These are phyloP conservation scores for Quercus engelmannii DNA, from an alignment of 306 rosid species.

Conservation along the genomic window DNA sequence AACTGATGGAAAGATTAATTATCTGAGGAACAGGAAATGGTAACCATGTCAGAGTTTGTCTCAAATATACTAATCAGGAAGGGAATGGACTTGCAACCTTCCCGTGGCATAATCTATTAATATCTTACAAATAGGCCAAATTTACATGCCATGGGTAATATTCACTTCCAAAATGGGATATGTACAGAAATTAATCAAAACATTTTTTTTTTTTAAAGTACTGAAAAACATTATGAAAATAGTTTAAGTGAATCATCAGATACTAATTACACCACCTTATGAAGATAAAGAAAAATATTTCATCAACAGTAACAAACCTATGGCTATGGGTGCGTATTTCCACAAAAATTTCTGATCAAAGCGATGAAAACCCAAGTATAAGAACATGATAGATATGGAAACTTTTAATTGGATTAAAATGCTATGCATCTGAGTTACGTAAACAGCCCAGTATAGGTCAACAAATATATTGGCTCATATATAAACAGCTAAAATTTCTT, in stretches of 20 bases:
- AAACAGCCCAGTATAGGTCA: not conserved
- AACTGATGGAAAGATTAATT: not conserved
- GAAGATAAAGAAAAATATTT: not conserved
- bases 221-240: not conserved
- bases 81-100: not conserved
- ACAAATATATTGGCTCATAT: not conserved
- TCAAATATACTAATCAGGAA: not conserved
- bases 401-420: not conserved
- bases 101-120: not conserved
- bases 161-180: not conserved
- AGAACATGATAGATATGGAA: not conserved
- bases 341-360: not conserved
- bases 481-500: not conserved
- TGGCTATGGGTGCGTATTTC: not conserved
- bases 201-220: not conserved
- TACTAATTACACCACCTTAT: not conserved
- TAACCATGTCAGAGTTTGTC: not conserved
- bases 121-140: not conserved
- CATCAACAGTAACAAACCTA: not conserved
- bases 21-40: not conserved
- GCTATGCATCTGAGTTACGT: not conserved
- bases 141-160: not conserved
- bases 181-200: not conserved
- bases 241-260: not conserved
- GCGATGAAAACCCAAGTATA: not conserved